These are phyloP conservation scores for Canavalia ensiformis DNA, from an alignment of 306 rosid species.

Conservation along the genomic window DNA sequence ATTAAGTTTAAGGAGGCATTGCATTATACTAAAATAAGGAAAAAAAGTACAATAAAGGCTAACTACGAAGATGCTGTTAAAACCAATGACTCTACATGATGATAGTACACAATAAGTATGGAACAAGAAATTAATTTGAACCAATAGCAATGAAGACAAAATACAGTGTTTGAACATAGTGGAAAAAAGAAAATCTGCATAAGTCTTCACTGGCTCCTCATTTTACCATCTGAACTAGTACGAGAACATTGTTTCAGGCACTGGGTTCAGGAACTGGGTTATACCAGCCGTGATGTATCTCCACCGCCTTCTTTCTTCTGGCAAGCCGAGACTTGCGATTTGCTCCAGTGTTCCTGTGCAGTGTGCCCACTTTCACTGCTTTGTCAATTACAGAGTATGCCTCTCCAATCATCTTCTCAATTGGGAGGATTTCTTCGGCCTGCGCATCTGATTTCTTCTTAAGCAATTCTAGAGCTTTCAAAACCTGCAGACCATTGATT, in stretches of 20 bases:
- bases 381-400: constrained; percentile 93
- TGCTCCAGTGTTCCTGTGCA: constrained; percentile 93
- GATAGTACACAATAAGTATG: constrained; percentile 33
- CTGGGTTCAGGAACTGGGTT: constrained; percentile 60
- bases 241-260: constrained; percentile 52
- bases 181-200: constrained; percentile 25
- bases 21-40: constrained; percentile 19
- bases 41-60: constrained; percentile 20
- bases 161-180: constrained; percentile 42
- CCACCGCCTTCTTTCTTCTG: constrained; percentile 89
- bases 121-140: constrained; percentile 40
- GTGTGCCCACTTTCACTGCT: constrained; percentile 89
- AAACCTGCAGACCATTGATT: constrained; percentile 65
- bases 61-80: constrained; percentile 34
- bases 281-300: constrained; percentile 97
- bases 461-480: constrained; percentile 83
- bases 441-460: constrained; percentile 82
- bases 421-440: constrained; percentile 72
- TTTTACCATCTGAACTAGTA: constrained; percentile 32
- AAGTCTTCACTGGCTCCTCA: constrained; percentile 41
- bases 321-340: constrained; percentile 92
- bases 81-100: constrained; percentile 44
- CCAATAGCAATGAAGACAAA: constrained; percentile 41
- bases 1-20: constrained; percentile 12
- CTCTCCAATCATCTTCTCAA: constrained; percentile 94